phyloP scores from a whole-genome alignment of 169 alveolate genomes.

The Eimeria maxima region DNA sequence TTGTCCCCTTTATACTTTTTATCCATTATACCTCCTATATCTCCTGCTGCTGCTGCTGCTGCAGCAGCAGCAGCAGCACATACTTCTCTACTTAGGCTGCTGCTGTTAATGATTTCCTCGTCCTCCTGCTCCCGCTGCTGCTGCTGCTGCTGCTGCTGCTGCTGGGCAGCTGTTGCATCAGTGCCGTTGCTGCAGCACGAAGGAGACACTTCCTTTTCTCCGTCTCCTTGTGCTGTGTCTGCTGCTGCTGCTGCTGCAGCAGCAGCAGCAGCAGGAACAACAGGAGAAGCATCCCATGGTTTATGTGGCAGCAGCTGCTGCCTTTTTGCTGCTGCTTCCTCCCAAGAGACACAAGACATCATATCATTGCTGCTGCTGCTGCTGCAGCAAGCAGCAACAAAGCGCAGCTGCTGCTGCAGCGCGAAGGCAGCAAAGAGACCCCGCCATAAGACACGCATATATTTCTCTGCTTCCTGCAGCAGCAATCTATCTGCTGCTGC shows the following conservation, averaged over 20 bases:
- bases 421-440: slow-evolving; percentile 6
- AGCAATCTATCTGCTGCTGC: background rate
- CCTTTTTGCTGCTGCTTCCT: background rate
- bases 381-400: slow-evolving; percentile 65
- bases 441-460: background rate
- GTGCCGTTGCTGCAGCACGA: background rate
- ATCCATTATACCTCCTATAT: background rate
- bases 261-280: too few relatives aligned
- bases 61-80: background rate
- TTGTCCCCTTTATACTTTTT: background rate
- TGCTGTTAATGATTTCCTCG: slow-evolving; percentile 44
- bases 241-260: background rate
- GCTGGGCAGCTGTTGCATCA: background rate
- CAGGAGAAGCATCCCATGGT: background rate
- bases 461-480: background rate
- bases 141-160: slow-evolving; percentile 40
- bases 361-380: background rate
- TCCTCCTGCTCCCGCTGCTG: background rate
- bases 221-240: background rate
- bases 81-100: background rate
- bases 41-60: background rate
- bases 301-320: slow-evolving; percentile 29
- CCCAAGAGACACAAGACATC: background rate
- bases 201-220: background rate
- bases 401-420: slow-evolving; percentile 38